phyloP scores from a whole-genome alignment of 768 basidiomycete genomes.

The Suillus americanus region DNA sequence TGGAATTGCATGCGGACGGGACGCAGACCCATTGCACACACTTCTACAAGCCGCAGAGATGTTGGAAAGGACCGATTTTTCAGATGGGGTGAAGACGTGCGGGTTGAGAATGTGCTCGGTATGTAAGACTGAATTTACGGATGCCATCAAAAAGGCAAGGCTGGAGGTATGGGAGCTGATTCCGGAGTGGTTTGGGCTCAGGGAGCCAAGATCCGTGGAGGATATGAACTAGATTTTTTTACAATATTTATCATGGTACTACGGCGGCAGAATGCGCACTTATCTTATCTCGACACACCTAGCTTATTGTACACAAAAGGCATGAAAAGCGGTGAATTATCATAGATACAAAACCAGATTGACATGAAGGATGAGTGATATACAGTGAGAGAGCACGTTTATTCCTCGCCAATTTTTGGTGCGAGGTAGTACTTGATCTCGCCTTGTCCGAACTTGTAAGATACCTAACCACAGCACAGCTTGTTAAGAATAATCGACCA shows the following conservation, averaged over 20 bases:
- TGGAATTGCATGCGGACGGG: constrained; percentile 69
- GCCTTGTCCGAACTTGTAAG: constrained; percentile 88
- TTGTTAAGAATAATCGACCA: not conserved
- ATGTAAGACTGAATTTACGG: constrained; percentile 50
- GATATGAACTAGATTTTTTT: not conserved
- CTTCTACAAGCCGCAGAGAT: constrained; percentile 69
- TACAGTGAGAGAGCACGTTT: constrained; percentile 13
- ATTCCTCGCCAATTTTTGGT: constrained; percentile 92
- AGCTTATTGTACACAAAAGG: not conserved
- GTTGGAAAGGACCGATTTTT: constrained; percentile 69
- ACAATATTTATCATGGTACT: not conserved
- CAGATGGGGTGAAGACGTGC: constrained; percentile 54
- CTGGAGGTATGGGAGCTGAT: constrained; percentile 62
- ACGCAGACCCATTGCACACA: constrained; percentile 73
- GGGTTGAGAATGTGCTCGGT: constrained; percentile 54
- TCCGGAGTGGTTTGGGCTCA: constrained; percentile 64
- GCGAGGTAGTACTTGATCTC: constrained; percentile 93
- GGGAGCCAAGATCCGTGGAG: constrained; percentile 2
- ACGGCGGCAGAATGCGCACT: not conserved
- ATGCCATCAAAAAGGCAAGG: constrained; percentile 42
- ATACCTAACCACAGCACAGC: constrained; percentile 50
- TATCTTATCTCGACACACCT: not conserved
- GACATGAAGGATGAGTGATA: not conserved
- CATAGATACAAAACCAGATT: constrained; percentile 4
- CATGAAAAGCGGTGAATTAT: constrained; percentile 6